Percentiles rank a stretch among this genome's conserved stretches.
These are phyloP conservation scores for Nitzschia palea DNA, from an alignment of 108 stramenopile species.

Conservation along the genomic window DNA sequence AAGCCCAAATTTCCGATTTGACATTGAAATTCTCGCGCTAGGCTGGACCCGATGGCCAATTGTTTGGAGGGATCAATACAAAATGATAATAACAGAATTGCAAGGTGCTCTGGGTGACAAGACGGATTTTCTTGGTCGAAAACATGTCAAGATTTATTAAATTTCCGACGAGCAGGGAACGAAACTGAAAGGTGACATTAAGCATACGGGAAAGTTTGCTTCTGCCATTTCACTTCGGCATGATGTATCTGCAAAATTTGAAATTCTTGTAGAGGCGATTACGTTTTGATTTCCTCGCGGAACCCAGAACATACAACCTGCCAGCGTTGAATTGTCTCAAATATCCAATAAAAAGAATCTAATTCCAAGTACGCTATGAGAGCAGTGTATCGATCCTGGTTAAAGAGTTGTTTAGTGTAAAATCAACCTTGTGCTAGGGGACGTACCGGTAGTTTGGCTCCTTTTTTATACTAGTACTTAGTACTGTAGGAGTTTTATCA, in stretches of 20 bases:
- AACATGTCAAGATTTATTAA: constrained; percentile 45
- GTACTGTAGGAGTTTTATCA: no score
- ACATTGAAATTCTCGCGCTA: constrained; percentile 34
- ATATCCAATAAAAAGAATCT: no score
- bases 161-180: constrained; percentile 51
- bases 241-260: constrained; percentile 51
- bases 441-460: no score
- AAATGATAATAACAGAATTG: constrained; percentile 60
- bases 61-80: constrained; percentile 81
- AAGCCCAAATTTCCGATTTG: constrained; percentile 31
- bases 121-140: constrained; percentile 41
- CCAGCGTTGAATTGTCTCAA: no score
- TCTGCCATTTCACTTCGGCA: constrained; percentile 47
- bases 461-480: no score
- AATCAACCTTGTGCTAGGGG: no score
- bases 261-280: constrained; percentile 50
- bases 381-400: no score
- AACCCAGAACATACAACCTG: no score
- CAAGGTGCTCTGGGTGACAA: constrained; percentile 1
- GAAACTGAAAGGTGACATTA: constrained; percentile 63
- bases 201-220: constrained; percentile 58
- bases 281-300: no score
- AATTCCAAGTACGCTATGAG: no score
- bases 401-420: no score
- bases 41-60: constrained; percentile 73